Base-by-base conservation (phyloP, 495 filamentous ascomycete genomes). In the Pseudotulostoma volvatum region DNA sequence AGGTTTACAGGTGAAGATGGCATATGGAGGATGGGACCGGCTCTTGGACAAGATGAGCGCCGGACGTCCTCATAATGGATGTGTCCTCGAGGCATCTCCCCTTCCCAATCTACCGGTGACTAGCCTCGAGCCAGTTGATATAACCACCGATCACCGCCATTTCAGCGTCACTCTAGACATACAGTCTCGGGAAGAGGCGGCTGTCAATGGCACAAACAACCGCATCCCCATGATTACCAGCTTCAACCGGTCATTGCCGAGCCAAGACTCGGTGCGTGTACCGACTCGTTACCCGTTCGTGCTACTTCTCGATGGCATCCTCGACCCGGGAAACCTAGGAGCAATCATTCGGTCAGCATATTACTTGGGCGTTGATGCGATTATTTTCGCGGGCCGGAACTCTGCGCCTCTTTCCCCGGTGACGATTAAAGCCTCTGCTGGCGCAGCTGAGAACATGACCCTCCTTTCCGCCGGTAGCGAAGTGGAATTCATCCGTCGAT, bases 291-390 rank as follows among this genome's bases (percentile, higher is more conserved):
- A 76, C 39, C 90, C 90, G 0, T 67, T 97, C 20, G 60, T 93
- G 13, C 58, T 96, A 9, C 61, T 93, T 23, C 61, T 95, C 8
- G 83, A 97, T 46, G 74, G 76, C n/a, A 75, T 97, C 33, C 56
- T 81, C 7, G 88, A 97, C 56, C 76, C 84, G 2, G 86, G 84
- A 1, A 97, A 97, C 53, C 61, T 95, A 2, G 90, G 90, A 18
- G 79, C 77, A 2, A 93, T 95, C 40, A 64, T 95, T 21, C 80
- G 90, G 15, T 78, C 82, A 15, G 81, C 83, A 3, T 76, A 80
- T 48, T 97, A 83, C 56, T 70, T 94, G 2, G 90, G 90, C 28
- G 77, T 81, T 9, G 77, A 83, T 41, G 84, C 80, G 4, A 60
- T 92, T 33, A 68, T 70, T 7, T 73, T 83, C 40, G 76, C 81